Evolutionary conservation across 192 early-diverging fungal genomes (phyloP), one percentile per base, ranked within the genome.

Genomic region (Lunasporangiospora selenospora): DNA sequence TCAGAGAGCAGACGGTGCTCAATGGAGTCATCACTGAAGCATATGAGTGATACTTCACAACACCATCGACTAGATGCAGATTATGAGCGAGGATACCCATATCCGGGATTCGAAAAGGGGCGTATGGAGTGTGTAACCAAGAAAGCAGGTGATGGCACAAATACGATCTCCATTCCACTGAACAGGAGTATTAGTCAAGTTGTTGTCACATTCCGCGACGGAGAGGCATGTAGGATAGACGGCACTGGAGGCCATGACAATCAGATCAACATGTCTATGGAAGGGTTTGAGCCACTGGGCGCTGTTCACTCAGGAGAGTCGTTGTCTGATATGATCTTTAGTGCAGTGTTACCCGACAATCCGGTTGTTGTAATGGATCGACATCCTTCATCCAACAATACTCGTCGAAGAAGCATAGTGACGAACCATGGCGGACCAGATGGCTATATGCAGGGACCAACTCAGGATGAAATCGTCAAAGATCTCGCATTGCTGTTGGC

Each of bases 291-390:
- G 34, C 32, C 38, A 61, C n/a, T 15, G 54, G 16, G 6, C 21
- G 11, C 62, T 44, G 53, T 32, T 8, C 53, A 42, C 10, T 48
- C 59, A 9, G 67, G 59, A 21, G 67, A 71, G 37, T 57, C 67
- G 18, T 41, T 71, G 1, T 62, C 67, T 8, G 67, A 71, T 6
- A 62, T 71, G 41, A 62, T 71, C 31, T 71, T 71, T 34, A 62
- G 46, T 8, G 58, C 37, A 38, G 58, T 55, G n/a, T 37, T 27
- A 23, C 16, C 37, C 12, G 45, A 47, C 23, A 0, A 29, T 9
- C 45, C 45, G 21, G n/a, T n/a, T n/a, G n/a, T n/a, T n/a, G n/a
- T n/a, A n/a, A n/a, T n/a, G n/a, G n/a, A n/a, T n/a, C n/a, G n/a
- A n/a, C n/a, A n/a, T n/a, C n/a, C n/a, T n/a, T n/a, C n/a, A n/a